phyloP scores from a whole-genome alignment of 768 basidiomycete genomes.

The Russula olivacea region DNA sequence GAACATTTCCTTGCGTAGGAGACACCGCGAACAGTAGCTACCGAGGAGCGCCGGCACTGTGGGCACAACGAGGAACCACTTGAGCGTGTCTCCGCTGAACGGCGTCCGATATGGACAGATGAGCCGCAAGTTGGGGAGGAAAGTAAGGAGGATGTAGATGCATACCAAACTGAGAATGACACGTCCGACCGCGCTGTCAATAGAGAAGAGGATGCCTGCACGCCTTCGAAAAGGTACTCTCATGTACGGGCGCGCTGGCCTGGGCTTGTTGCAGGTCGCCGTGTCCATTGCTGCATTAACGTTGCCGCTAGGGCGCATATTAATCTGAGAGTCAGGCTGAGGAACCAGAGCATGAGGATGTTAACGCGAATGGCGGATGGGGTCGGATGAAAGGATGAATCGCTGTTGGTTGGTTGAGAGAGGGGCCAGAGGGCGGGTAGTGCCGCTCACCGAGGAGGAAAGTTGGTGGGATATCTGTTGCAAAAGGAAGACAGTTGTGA shows the following conservation, averaged over 20 bases:
- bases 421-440: too few relatives aligned
- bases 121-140: slow-evolving; percentile 8
- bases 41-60: neutral
- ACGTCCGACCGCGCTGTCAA: neutral
- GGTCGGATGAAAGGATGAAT: neutral
- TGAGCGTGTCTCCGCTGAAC: slow-evolving; percentile 5
- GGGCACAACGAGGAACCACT: slow-evolving; percentile 1
- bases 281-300: slow-evolving; percentile 14
- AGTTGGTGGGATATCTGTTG: slow-evolving; percentile 18
- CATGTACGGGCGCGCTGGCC: slow-evolving; percentile 4
- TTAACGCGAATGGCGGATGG: slow-evolving; percentile 10
- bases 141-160: slow-evolving; percentile 3
- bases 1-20: too few relatives aligned
- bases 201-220: slow-evolving; percentile 9
- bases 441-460: neutral
- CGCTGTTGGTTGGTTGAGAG: neutral
- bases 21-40: too few relatives aligned
- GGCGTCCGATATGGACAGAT: slow-evolving; percentile 11
- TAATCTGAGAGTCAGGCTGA: slow-evolving; percentile 14
- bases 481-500: neutral
- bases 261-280: neutral
- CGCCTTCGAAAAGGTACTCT: slow-evolving; percentile 12
- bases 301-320: slow-evolving; percentile 10
- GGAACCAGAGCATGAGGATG: slow-evolving; percentile 21
- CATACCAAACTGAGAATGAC: neutral